These are phyloP conservation scores for Gossypium turneri DNA, from an alignment of 345 rosid genomes.

Conservation along the genomic window DNA sequence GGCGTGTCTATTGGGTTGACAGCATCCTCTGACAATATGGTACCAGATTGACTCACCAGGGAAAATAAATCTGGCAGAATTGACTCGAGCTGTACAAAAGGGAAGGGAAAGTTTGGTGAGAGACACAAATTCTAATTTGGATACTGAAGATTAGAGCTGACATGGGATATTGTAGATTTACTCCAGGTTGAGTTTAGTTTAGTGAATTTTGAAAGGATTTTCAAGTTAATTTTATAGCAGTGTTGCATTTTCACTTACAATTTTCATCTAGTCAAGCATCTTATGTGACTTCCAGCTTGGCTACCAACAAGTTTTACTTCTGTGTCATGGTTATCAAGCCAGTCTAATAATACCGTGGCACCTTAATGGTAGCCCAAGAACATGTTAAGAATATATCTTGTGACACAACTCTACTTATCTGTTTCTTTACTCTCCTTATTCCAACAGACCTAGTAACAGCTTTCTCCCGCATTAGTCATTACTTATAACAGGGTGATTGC, in stretches of 20 bases:
- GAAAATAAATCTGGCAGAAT: neutral
- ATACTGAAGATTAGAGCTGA: neutral
- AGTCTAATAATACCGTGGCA: neutral
- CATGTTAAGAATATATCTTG: neutral
- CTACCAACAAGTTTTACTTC: neutral
- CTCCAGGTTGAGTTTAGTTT: neutral
- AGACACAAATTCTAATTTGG: neutral
- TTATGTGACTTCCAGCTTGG: neutral
- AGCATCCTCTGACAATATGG: neutral
- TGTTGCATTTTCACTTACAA: neutral
- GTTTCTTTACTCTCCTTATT: neutral
- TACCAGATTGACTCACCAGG: neutral
- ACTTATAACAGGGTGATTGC: neutral
- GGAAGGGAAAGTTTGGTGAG: neutral
- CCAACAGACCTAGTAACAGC: neutral
- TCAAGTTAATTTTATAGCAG: neutral
- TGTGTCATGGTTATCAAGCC: neutral
- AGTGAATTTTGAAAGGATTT: neutral
- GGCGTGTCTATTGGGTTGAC: neutral
- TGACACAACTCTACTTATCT: neutral
- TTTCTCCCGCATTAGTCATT: neutral
- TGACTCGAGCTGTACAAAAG: neutral
- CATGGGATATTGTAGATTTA: neutral
- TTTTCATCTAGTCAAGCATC: neutral
- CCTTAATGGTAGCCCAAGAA: neutral